Evolutionary conservation across 345 rosid species (phyloP).

Genomic region (Pistacia vera): DNA sequence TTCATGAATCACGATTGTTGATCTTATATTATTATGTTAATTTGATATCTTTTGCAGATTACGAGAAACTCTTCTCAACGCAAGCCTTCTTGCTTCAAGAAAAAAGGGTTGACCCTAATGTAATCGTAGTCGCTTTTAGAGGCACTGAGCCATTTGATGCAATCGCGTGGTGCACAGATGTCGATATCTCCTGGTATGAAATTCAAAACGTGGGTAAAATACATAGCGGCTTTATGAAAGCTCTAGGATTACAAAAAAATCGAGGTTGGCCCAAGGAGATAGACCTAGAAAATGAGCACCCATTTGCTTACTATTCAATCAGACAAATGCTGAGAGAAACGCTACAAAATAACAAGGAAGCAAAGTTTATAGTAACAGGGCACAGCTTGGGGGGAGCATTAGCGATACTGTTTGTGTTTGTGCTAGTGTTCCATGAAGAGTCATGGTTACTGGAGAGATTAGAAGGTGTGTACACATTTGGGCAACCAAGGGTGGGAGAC

Average conservation of each 20-base stretch:
- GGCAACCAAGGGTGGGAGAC: slow-evolving; percentile 67
- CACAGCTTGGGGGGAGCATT: slow-evolving; percentile 67
- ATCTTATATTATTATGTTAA: not conserved
- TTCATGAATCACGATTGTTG: too few species aligned
- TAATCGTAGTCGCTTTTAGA: slow-evolving; percentile 57
- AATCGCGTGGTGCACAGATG: slow-evolving; percentile 45
- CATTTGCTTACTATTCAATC: slow-evolving; percentile 45
- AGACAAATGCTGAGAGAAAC: slow-evolving; percentile 33
- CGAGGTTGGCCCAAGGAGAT: slow-evolving; percentile 45
- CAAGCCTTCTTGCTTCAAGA: slow-evolving; percentile 55
- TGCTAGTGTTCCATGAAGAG: slow-evolving; percentile 45
- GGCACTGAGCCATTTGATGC: slow-evolving; percentile 67
- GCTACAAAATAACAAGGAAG: slow-evolving; percentile 31
- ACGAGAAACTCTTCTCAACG: slow-evolving; percentile 37
- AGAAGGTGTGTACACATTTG: slow-evolving; percentile 59
- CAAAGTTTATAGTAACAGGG: slow-evolving; percentile 51
- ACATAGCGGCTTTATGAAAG: slow-evolving; percentile 66
- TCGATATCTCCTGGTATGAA: slow-evolving; percentile 61
- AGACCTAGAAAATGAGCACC: slow-evolving; percentile 12
- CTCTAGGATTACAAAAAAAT: slow-evolving; percentile 54
- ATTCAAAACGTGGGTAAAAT: slow-evolving; percentile 47
- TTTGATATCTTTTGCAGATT: slow-evolving; percentile 24
- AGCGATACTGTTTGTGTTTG: slow-evolving; percentile 41
- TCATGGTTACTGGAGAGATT: slow-evolving; percentile 40
- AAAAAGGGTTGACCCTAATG: slow-evolving; percentile 37